These are phyloP conservation scores for Botryobasidium botryosum DNA, from an alignment of 768 basidiomycete genomes.

Conservation along the genomic window DNA sequence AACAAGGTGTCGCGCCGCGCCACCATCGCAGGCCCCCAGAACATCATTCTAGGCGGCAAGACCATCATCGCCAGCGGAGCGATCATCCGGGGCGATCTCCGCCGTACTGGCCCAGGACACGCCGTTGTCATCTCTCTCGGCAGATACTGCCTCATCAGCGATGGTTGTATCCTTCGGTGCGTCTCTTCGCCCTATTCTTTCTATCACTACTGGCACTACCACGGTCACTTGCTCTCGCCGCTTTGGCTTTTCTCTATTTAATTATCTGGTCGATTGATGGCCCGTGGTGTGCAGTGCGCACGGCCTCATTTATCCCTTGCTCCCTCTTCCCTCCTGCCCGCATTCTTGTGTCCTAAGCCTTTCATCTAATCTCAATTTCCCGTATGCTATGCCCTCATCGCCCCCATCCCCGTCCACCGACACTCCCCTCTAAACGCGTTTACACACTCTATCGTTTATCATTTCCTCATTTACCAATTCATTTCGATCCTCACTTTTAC, in stretches of 20 bases:
- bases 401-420: no score
- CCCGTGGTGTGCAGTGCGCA: not conserved
- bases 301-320: no score
- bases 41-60: slow-evolving; percentile 94
- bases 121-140: slow-evolving; percentile 89
- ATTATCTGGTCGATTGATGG: no score
- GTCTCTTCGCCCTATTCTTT: slow-evolving; percentile 10
- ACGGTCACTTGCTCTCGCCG: not conserved
- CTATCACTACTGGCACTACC: not conserved
- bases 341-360: no score
- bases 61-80: slow-evolving; percentile 84
- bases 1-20: slow-evolving; percentile 92
- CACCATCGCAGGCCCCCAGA: slow-evolving; percentile 82
- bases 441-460: not conserved
- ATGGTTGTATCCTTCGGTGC: slow-evolving; percentile 76
- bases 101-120: slow-evolving; percentile 77
- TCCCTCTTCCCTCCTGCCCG: no score
- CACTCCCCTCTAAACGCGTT: no score
- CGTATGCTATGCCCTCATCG: no score
- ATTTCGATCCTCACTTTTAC: no score
- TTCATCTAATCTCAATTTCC: no score
- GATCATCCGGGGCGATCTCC: slow-evolving; percentile 85
- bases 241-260: not conserved
- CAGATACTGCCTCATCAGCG: slow-evolving; percentile 80
- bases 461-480: no score